These are phyloP conservation scores for Phytophthora cryptogea DNA, from an alignment of 352 stramenopile species.

Conservation along the genomic window DNA sequence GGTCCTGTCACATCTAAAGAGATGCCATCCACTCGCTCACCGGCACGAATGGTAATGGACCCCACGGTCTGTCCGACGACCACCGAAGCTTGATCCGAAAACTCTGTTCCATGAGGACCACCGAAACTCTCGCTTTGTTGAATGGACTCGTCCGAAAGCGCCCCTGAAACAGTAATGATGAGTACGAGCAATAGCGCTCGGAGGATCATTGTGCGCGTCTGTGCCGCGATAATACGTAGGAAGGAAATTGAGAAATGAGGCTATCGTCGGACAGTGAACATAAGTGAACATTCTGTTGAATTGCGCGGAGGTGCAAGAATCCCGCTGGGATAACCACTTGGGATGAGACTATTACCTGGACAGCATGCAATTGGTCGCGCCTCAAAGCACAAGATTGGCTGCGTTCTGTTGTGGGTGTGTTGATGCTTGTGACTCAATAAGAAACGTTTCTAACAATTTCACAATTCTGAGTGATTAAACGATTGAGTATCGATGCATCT, in stretches of 20 bases:
- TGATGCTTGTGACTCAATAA: too few species aligned
- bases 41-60: conserved; percentile 3
- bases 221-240: background rate
- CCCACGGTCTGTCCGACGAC: background rate
- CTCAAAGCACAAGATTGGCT: too few species aligned
- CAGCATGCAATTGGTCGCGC: too few species aligned
- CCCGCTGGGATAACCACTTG: conserved; percentile 8
- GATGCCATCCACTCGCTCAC: conserved; percentile 16
- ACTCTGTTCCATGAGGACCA: conserved; percentile 4
- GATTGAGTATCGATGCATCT: too few species aligned
- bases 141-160: background rate
- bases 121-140: conserved; percentile 8
- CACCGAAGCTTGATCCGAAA: conserved; percentile 1
- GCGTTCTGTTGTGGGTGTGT: too few species aligned
- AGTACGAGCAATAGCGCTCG: conserved; percentile 1
- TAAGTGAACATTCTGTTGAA: background rate
- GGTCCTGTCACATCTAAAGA: conserved; percentile 12
- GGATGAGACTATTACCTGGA: conserved; percentile 4
- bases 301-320: background rate
- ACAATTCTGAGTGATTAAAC: too few species aligned
- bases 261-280: background rate
- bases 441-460: too few species aligned
- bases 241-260: conserved; percentile 11
- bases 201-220: conserved; percentile 2
- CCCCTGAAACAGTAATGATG: background rate